Conservation (phyloP, 495 filamentous ascomycete genomes). For the Neurospora discreta region DNA sequence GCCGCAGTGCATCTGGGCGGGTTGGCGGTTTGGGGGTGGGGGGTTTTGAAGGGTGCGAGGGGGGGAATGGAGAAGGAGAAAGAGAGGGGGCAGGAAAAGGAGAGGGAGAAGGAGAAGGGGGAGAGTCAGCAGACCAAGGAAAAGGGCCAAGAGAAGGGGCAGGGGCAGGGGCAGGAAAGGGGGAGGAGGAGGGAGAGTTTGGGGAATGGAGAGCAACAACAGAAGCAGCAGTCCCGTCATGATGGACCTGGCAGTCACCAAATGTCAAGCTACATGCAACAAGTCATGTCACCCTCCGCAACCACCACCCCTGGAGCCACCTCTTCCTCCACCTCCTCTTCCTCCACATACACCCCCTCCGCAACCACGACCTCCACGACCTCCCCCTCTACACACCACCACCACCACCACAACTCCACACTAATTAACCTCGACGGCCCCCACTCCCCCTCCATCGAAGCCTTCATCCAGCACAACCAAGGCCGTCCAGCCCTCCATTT, state of each 20-base stretch:
- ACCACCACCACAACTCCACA: neutral
- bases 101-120: neutral
- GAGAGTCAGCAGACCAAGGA: no score
- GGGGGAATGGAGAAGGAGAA: neutral
- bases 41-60: slow-evolving; percentile 31
- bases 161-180: no score
- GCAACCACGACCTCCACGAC: no score
- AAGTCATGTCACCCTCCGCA: neutral
- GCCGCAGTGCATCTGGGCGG: slow-evolving; percentile 50
- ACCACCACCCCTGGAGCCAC: neutral
- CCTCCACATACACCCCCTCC: no score
- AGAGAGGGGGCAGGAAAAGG: no score
- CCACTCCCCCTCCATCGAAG: neutral
- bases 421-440: neutral
- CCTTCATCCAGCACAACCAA: neutral
- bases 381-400: neutral
- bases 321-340: neutral
- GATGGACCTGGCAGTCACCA: neutral
- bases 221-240: neutral
- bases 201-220: neutral
- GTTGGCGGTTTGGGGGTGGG: slow-evolving; percentile 51
- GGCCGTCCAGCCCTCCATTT: neutral
- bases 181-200: neutral
- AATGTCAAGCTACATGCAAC: neutral
- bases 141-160: no score